Evolutionary conservation across 2,329 filamentous ascomycete genomes (phyloP), one percentile per base, ranked within the genome.

Genomic region (Xylaria arbuscula): DNA sequence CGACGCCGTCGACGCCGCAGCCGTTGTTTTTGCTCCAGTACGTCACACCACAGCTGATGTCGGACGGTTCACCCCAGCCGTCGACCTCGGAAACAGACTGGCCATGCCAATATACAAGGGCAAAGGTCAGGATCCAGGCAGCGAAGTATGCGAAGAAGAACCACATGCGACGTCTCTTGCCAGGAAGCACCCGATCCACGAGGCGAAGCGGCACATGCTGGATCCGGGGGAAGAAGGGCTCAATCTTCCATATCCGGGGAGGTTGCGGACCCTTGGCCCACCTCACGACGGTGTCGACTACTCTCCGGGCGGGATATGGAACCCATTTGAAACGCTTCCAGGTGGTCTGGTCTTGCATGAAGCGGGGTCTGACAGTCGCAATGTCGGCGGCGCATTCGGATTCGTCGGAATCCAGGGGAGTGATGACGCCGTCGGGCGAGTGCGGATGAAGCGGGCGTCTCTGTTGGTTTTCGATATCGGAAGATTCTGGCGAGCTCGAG

Each of bases 1-100:
- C 83, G 68, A 89, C 88, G 7, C 93, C 93, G 72, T 95, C 89
- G 15, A 95, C 76, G 0, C 92, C 92, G 77, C 93, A 96, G 13
- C 81, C 82, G 75, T 94, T 94, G 40, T 89, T 90, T 45, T 88
- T 78, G 9, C 83, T 85, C 92, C 92, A 96, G 76, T 92, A 93
- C 15, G 89, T 86, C 62, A 87, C 85, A 13, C 86, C 87, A 78
- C 93, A 96, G 36, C 87, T 83, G 51, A 95, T 87, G 62, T 86
- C 84, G 63, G 86, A 83, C 0, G 92, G 91, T 54, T 81, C 83
- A 17, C 91, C 92, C 82, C 90, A 92, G 56, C 87, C 89, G 15
- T 85, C 85, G 63, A 95, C 87, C 70, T 92, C 88, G 28, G 87
- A 84, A 1, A 85, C 82, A 51, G 83, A 74, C 4, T 87, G 85